Evolutionary conservation across 495 filamentous ascomycete genomes (phyloP), one percentile per base, ranked within the genome.

Genomic region (Podospora pseudoanserina): DNA sequence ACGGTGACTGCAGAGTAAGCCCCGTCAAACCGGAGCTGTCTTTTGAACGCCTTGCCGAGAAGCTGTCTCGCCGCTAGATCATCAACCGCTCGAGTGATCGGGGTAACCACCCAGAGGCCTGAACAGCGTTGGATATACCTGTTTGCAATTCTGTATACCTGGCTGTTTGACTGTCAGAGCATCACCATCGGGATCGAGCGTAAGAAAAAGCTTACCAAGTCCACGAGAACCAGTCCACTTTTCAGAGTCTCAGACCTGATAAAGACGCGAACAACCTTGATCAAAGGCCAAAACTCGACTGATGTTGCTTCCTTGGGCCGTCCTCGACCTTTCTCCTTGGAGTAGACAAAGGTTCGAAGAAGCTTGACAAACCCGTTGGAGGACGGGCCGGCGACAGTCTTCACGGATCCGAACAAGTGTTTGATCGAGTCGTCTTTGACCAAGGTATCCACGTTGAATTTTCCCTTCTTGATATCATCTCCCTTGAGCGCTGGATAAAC

Each of bases 21-120:
- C 0, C 87, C 85, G 66, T 91, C 89, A 71, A 88, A 86, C 63
- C 89, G 84, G 15, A 92, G 78, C 71, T 92, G 89, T 2, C 86
- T 78, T 64, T 84, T 86, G 79, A 91, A 90, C 0, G 82, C 77
- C 32, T 88, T 79, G 0, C 88, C 86, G 1, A 92, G 78, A 5
- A 92, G 78, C 1, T 77, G 79, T 61, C 88, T 85, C 0, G 89
- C 88, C 0, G 85, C 81, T 69, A 90, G 89, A 69, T 91, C 87
- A 71, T 91, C 86, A 0, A 91, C 86, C 0, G 88, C 88, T 4
- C 88, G 81, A 20, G 79, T 86, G 56, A 91, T 91, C 0, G 88
- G 88, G 0, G 87, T 85, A 18, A 91, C 85, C 64, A 92, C 85
- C 86, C 86, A 89, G 1, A 86, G 66, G 15, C 81, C 79, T 39